phyloP scores from a whole-genome alignment of 257 asterid genomes.

The Gardenia jasminoides region DNA sequence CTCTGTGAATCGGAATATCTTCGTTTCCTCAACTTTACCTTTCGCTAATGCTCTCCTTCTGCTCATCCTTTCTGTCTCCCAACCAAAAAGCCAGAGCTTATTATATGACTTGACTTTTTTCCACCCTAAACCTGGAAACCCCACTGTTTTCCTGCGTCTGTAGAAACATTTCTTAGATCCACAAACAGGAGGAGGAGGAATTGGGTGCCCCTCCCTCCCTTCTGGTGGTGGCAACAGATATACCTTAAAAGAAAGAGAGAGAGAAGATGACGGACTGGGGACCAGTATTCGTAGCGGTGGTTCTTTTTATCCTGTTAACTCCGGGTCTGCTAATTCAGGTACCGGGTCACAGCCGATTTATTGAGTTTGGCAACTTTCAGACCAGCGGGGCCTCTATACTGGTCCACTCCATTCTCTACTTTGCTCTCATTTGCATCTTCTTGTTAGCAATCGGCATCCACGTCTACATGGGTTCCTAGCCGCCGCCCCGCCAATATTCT shows the following conservation, averaged over 20 bases:
- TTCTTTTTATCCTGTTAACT: slow-evolving; percentile 73
- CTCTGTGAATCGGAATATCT: slow-evolving; percentile 24
- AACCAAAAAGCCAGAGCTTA: background rate
- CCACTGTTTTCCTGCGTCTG: background rate
- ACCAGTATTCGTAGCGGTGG: slow-evolving; percentile 81
- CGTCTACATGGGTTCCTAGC: slow-evolving; percentile 56
- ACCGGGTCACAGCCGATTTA: slow-evolving; percentile 64
- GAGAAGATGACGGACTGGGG: slow-evolving; percentile 85
- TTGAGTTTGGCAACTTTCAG: slow-evolving; percentile 81
- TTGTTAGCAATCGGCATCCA: slow-evolving; percentile 77
- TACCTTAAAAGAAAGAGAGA: background rate
- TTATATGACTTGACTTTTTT: background rate
- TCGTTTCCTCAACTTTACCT: slow-evolving; percentile 12
- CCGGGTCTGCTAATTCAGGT: slow-evolving; percentile 88
- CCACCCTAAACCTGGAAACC: background rate
- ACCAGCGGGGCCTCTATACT: slow-evolving; percentile 77
- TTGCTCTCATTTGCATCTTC: slow-evolving; percentile 76
- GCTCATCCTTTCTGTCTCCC: background rate
- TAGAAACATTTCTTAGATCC: background rate
- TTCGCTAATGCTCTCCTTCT: background rate
- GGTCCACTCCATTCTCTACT: slow-evolving; percentile 70
- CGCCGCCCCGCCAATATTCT: background rate
- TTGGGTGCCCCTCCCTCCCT: background rate
- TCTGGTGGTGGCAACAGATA: background rate
- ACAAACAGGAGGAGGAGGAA: background rate